These are phyloP conservation scores for Cercospora sp. DNA, from an alignment of 2,329 filamentous ascomycete genomes.

Conservation along the genomic window DNA sequence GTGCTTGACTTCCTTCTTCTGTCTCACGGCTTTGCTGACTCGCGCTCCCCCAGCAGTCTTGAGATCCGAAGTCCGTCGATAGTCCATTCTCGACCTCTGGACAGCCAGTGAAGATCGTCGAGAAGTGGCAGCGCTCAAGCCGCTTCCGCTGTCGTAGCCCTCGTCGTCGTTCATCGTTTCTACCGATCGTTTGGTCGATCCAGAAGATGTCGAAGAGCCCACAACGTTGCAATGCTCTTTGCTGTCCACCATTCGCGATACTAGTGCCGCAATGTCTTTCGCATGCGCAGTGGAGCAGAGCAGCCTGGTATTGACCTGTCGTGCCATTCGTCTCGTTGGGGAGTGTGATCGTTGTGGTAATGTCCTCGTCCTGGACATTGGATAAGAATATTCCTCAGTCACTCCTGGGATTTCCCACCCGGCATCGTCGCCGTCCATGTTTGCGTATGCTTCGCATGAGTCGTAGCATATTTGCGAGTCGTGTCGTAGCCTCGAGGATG, in stretches of 20 bases:
- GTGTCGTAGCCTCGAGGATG: constrained; percentile 30
- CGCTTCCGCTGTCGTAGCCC: constrained; percentile 31
- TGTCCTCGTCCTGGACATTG: constrained; percentile 19
- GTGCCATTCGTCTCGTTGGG: constrained; percentile 42
- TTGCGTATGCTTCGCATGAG: constrained; percentile 38
- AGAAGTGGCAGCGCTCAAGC: constrained; percentile 18
- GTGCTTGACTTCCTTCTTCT: constrained; percentile 27
- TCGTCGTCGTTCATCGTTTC: constrained; percentile 28
- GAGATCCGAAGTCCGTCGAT: constrained; percentile 29
- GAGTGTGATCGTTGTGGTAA: constrained; percentile 34
- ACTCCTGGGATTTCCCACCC: constrained; percentile 32
- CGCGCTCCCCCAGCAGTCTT: constrained; percentile 27
- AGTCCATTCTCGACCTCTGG: constrained; percentile 20
- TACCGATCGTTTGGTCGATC: not conserved
- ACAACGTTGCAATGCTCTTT: constrained; percentile 45
- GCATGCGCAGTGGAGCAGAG: constrained; percentile 44
- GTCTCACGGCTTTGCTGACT: constrained; percentile 32
- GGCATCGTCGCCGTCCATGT: constrained; percentile 34
- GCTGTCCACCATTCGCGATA: constrained; percentile 44
- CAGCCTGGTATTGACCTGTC: constrained; percentile 44
- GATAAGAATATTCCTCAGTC: constrained; percentile 18
- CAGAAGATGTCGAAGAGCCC: not conserved
- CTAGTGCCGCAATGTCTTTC: constrained; percentile 45
- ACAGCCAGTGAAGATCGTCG: constrained; percentile 27
- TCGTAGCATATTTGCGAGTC: constrained; percentile 38